Evolutionary conservation across 2,329 filamentous ascomycete species (phyloP).

Genomic region (Atkinsonella texensis): DNA sequence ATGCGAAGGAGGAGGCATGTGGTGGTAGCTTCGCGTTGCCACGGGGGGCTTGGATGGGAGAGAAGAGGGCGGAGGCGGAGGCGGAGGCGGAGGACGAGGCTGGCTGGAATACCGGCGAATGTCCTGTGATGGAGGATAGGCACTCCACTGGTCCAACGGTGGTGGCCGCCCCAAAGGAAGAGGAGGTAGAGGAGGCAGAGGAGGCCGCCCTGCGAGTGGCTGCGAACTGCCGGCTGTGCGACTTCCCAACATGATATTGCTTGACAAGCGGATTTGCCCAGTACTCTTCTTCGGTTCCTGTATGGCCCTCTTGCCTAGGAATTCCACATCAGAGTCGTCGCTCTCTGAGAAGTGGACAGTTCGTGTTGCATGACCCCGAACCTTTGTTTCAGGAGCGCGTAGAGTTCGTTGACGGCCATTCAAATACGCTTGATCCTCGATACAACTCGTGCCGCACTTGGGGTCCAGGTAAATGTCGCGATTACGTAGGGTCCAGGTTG

Average conservation of each 20-base stretch:
- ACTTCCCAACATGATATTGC: slow-evolving; percentile 20
- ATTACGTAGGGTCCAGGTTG: slow-evolving; percentile 42
- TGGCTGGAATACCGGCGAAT: slow-evolving; percentile 9
- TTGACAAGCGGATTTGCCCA: slow-evolving; percentile 27
- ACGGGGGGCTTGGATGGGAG: slow-evolving; percentile 20
- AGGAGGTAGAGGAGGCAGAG: slow-evolving; percentile 23
- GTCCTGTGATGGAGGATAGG: slow-evolving; percentile 15
- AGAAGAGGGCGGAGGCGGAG: slow-evolving; percentile 13
- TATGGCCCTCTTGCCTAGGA: slow-evolving; percentile 24
- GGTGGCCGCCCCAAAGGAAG: slow-evolving; percentile 28
- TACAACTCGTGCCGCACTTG: slow-evolving; percentile 25
- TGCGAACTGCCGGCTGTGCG: slow-evolving; percentile 10
- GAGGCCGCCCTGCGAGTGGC: slow-evolving; percentile 18
- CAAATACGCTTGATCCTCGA: slow-evolving; percentile 20
- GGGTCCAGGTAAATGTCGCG: slow-evolving; percentile 37
- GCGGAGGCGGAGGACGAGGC: slow-evolving; percentile 7
- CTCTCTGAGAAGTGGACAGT: slow-evolving; percentile 33
- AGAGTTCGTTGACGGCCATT: slow-evolving; percentile 13
- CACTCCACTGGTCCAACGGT: slow-evolving; percentile 13
- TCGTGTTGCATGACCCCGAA: slow-evolving; percentile 21
- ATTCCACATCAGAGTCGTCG: slow-evolving; percentile 33
- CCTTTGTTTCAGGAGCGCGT: slow-evolving; percentile 18
- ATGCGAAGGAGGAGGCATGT: slow-evolving; percentile 12
- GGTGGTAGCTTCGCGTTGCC: slow-evolving; percentile 14
- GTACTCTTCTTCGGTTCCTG: slow-evolving; percentile 16